These are phyloP conservation scores for Salvia splendens DNA, from an alignment of 257 asterid genomes.

Conservation along the genomic window DNA sequence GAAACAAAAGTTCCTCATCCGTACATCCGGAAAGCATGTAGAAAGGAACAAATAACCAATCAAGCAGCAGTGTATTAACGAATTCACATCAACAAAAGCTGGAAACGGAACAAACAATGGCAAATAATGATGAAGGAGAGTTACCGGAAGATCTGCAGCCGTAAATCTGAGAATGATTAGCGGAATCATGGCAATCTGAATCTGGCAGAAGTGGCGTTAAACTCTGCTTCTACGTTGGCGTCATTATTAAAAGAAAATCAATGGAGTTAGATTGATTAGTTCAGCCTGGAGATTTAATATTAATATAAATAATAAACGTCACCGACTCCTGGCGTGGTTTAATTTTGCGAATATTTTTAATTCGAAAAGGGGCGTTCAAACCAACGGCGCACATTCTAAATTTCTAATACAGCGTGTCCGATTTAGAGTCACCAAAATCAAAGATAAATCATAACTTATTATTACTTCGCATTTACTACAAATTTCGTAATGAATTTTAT, in stretches of 20 bases:
- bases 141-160: slow-evolving; percentile 46
- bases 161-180: slow-evolving; percentile 37
- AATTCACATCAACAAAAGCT: slow-evolving; percentile 14
- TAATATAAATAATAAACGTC: slow-evolving; percentile 18
- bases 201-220: slow-evolving; percentile 41
- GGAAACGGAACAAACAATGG: slow-evolving; percentile 7
- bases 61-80: slow-evolving; percentile 16
- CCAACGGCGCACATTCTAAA: not conserved
- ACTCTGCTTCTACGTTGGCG: slow-evolving; percentile 39
- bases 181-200: slow-evolving; percentile 46
- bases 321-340: slow-evolving; percentile 29
- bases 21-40: slow-evolving; percentile 14
- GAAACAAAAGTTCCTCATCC: slow-evolving; percentile 6
- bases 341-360: not conserved
- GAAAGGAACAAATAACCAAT: slow-evolving; percentile 11
- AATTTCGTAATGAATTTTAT: too few species aligned
- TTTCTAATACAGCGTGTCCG: too few species aligned
- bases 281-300: not conserved
- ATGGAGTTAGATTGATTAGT: slow-evolving; percentile 15
- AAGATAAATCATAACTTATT: too few species aligned
- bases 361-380: slow-evolving; percentile 9
- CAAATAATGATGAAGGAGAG: not conserved
- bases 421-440: not conserved
- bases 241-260: slow-evolving; percentile 32
- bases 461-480: too few species aligned